Conservation (phyloP, 805 yeast genomes). For the Ogataea nonfermentans region DNA sequence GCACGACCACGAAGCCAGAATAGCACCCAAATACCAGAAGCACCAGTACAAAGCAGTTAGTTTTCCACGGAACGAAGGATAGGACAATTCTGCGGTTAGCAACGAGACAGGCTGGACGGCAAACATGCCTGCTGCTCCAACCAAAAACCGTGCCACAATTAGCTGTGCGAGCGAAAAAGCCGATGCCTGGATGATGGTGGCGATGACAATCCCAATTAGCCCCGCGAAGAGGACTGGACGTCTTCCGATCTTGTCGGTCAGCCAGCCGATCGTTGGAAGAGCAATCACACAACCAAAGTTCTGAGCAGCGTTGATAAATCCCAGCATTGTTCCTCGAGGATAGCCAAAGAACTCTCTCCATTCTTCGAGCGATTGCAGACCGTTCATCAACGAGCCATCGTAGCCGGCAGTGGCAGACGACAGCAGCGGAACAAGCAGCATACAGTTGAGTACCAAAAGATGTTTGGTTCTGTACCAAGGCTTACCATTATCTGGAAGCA, state of each 20-base stretch:
- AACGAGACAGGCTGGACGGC: conserved; percentile 47
- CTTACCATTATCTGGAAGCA: conserved; percentile 26
- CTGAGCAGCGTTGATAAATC: conserved; percentile 38
- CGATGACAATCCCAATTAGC: conserved; percentile 49
- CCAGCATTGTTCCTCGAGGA: conserved; percentile 35
- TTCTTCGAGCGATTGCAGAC: conserved; percentile 39
- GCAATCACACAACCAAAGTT: conserved; percentile 38
- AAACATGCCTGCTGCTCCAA: conserved; percentile 47
- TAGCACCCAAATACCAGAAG: conserved; percentile 45
- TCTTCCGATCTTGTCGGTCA: conserved; percentile 53
- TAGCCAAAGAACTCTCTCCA: conserved; percentile 37
- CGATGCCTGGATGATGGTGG: conserved; percentile 52
- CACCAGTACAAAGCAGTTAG: conserved; percentile 48
- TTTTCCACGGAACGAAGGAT: conserved; percentile 44
- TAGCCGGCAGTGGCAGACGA: conserved; percentile 42
- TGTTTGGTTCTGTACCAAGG: conserved; percentile 39
- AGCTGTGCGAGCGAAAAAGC: conserved; percentile 37
- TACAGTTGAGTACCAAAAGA: conserved; percentile 37
- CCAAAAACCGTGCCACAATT: conserved; percentile 43
- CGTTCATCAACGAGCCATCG: conserved; percentile 45
- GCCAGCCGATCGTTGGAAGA: conserved; percentile 33
- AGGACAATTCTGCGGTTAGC: conserved; percentile 49
- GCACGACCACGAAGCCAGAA: conserved; percentile 47
- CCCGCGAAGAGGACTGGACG: conserved; percentile 55
- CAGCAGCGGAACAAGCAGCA: conserved; percentile 36